Conservation (phyloP, 257 asterid species). For the Primulina tabacum region DNA sequence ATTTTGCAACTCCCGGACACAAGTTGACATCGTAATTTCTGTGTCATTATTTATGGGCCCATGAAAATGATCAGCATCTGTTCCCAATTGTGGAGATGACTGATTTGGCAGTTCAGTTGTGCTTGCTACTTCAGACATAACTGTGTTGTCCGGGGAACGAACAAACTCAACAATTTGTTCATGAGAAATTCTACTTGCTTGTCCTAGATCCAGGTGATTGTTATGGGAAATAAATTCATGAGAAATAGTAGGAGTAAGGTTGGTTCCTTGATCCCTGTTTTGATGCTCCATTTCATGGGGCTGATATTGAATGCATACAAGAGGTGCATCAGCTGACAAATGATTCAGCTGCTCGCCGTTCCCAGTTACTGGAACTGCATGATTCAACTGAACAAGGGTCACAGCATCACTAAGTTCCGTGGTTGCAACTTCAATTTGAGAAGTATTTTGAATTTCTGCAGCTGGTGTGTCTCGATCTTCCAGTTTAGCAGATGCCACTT, state of each 20-base stretch:
- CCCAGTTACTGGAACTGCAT: slow-evolving; percentile 20
- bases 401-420: slow-evolving; percentile 15
- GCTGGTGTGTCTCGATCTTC: slow-evolving; percentile 16
- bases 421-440: slow-evolving; percentile 23
- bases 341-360: slow-evolving; percentile 26
- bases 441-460: slow-evolving; percentile 22
- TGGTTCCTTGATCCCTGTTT: slow-evolving; percentile 12
- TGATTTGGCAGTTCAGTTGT: slow-evolving; percentile 27
- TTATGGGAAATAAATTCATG: slow-evolving; percentile 20
- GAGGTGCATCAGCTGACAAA: slow-evolving; percentile 20
- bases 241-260: slow-evolving; percentile 20
- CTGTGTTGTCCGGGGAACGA: slow-evolving; percentile 20
- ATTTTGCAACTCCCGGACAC: slow-evolving; percentile 19
- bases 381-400: slow-evolving; percentile 16
- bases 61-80: slow-evolving; percentile 16
- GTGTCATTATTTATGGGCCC: slow-evolving; percentile 9
- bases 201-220: slow-evolving; percentile 17
- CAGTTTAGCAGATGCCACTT: slow-evolving; percentile 23
- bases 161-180: slow-evolving; percentile 9
- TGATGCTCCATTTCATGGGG: slow-evolving; percentile 18
- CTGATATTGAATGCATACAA: slow-evolving; percentile 18
- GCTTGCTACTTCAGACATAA: slow-evolving; percentile 23
- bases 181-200: slow-evolving; percentile 4
- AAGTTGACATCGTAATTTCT: background rate
- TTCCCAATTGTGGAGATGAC: slow-evolving; percentile 30